Evolutionary conservation across 2,329 filamentous ascomycete genomes (phyloP).

Genomic region (Pezicula radicicola): DNA sequence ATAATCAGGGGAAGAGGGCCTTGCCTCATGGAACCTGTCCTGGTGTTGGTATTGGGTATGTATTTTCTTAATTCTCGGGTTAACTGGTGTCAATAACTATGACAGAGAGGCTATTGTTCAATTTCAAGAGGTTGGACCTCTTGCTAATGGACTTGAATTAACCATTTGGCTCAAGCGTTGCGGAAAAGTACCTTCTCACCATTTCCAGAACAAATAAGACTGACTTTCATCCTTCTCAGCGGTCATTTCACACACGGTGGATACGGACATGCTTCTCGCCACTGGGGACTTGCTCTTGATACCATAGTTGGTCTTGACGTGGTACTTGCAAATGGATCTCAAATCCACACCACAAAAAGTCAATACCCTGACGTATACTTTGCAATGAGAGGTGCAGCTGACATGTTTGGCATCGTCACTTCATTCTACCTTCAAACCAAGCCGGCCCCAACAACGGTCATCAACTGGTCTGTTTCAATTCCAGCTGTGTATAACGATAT

Average conservation of each 20-base stretch:
- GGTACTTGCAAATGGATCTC: constrained; percentile 34
- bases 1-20: constrained; percentile 31
- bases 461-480: constrained; percentile 19
- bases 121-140: neutral
- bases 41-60: constrained; percentile 35
- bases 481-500: constrained; percentile 13
- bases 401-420: constrained; percentile 32
- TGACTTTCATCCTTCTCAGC: constrained; percentile 2
- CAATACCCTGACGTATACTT: constrained; percentile 27
- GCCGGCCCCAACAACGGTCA: constrained; percentile 26
- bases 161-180: neutral
- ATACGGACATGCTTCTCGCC: constrained; percentile 39
- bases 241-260: constrained; percentile 46
- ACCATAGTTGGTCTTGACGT: constrained; percentile 45
- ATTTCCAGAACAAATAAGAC: no score
- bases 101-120: no score
- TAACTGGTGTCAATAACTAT: no score
- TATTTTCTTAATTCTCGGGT: no score
- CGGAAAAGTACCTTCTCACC: no score
- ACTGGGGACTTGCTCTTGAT: constrained; percentile 50
- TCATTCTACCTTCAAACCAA: constrained; percentile 30
- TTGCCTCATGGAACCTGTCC: constrained; percentile 43
- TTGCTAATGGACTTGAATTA: neutral
- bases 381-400: constrained; percentile 31
- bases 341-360: constrained; percentile 21